phyloP scores from a whole-genome alignment of 2,329 filamentous ascomycete species.

The Colletotrichum sp. region DNA sequence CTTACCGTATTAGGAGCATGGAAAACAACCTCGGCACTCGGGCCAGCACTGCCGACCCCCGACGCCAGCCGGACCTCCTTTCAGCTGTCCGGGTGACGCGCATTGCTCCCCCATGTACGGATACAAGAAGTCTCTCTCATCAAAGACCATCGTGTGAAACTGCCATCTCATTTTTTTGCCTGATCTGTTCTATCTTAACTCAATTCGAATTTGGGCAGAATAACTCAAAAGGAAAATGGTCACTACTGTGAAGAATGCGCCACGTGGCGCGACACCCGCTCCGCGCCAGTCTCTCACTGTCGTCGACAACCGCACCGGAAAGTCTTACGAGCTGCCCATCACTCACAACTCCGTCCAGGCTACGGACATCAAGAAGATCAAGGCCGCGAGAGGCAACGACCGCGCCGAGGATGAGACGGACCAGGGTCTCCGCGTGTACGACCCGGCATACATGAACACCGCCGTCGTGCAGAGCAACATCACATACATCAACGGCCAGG shows the following conservation, averaged over 20 bases:
- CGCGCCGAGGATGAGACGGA: conserved; percentile 50
- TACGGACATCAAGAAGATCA: conserved; percentile 58
- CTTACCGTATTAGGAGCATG: conserved; percentile 1
- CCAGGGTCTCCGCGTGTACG: conserved; percentile 54
- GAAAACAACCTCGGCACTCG: conserved; percentile 18
- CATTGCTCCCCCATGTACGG: not conserved
- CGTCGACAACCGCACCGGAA: conserved; percentile 54
- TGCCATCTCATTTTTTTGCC: not conserved
- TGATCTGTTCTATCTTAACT: not conserved
- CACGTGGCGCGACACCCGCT: conserved; percentile 12
- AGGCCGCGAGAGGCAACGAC: conserved; percentile 36
- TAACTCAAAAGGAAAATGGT: not conserved
- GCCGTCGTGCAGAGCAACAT: conserved; percentile 54
- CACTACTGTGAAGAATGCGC: conserved; percentile 10
- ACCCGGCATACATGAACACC: conserved; percentile 60
- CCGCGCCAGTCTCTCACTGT: conserved; percentile 43
- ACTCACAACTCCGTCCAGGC: conserved; percentile 53
- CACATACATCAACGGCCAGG: conserved; percentile 57
- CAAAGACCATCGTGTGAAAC: not conserved
- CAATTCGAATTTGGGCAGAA: not conserved
- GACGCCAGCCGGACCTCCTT: conserved; percentile 16
- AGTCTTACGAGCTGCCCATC: conserved; percentile 54
- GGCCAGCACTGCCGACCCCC: conserved; percentile 15
- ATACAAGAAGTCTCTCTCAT: not conserved
- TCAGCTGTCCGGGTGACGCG: conserved; percentile 2